Conservation (phyloP, 345 rosid genomes). For the Salix exigua region DNA sequence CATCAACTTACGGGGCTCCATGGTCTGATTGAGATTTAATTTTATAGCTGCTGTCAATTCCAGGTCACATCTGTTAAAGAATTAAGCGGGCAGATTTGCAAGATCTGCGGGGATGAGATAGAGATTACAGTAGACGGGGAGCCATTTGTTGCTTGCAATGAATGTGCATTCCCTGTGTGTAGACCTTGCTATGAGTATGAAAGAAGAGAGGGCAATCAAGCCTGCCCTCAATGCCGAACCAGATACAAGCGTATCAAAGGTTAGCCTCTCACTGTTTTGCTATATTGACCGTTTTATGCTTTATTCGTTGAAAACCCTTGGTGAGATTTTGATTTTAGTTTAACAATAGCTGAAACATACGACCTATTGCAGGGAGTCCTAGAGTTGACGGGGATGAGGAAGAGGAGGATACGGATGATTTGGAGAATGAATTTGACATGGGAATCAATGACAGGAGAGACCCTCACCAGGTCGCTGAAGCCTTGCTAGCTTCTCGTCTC, state of each 20-base stretch:
- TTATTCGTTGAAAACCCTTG: neutral
- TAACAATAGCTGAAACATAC: conserved; percentile 2
- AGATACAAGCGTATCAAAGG: conserved; percentile 87
- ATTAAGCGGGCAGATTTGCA: conserved; percentile 71
- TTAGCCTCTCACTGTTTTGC: conserved; percentile 10
- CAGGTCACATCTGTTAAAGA: conserved; percentile 72
- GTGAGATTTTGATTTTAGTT: neutral
- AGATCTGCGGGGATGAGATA: conserved; percentile 90
- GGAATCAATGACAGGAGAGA: conserved; percentile 29
- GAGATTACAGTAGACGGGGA: conserved; percentile 67
- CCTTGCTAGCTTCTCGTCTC: conserved; percentile 44
- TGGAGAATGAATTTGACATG: conserved; percentile 56
- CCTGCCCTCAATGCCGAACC: conserved; percentile 93
- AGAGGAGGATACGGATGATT: conserved; percentile 63
- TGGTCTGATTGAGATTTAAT: conserved; percentile 10
- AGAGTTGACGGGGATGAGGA: conserved; percentile 72
- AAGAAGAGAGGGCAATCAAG: conserved; percentile 87
- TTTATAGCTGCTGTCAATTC: conserved; percentile 4
- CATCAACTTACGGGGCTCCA: neutral
- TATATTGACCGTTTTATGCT: neutral
- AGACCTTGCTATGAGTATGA: conserved; percentile 88
- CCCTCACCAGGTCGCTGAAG: conserved; percentile 45
- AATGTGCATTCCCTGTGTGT: conserved; percentile 96
- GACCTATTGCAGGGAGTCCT: conserved; percentile 45
- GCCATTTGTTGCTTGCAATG: conserved; percentile 91